These are phyloP conservation scores for Lactuca sativa DNA, from an alignment of 129 eudicot species.

Conservation along the genomic window DNA sequence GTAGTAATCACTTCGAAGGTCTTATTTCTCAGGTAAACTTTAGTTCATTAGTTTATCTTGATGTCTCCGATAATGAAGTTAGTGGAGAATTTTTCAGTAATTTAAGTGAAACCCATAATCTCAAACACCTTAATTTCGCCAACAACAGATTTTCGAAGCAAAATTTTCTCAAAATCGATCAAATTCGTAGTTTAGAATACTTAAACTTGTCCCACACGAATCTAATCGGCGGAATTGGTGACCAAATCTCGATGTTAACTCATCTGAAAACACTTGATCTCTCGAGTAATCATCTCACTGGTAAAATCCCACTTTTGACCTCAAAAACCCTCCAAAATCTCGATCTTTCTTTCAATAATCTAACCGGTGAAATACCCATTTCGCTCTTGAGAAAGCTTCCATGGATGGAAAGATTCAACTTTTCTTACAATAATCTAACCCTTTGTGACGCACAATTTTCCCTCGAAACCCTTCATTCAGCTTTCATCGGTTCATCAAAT, in stretches of 20 bases:
- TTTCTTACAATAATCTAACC: conserved; percentile 83
- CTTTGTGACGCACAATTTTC: conserved; percentile 61
- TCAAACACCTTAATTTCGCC: conserved; percentile 78
- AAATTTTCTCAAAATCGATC: conserved; percentile 36
- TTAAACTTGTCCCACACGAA: conserved; percentile 65
- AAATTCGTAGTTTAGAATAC: conserved; percentile 53
- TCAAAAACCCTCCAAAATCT: conserved; percentile 42
- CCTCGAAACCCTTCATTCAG: conserved; percentile 47
- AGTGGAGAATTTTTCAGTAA: conserved; percentile 54
- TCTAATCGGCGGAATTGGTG: conserved; percentile 54
- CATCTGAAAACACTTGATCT: conserved; percentile 62
- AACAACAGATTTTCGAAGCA: conserved; percentile 62
- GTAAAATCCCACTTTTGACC: conserved; percentile 55
- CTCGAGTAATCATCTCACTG: conserved; percentile 57
- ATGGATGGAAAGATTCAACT: conserved; percentile 66
- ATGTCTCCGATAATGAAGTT: conserved; percentile 65
- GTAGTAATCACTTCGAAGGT: conserved; percentile 74
- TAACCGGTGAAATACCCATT: conserved; percentile 70
- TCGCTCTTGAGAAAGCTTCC: conserved; percentile 53
- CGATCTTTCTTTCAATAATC: conserved; percentile 68
- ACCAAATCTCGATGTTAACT: conserved; percentile 44
- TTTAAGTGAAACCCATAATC: conserved; percentile 48
- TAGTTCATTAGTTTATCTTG: conserved; percentile 67
- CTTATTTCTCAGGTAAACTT: conserved; percentile 65
- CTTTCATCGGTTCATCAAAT: conserved; percentile 62